Conservation (phyloP, 805 yeast genomes). For the Wickerhamiella occidentalis region DNA sequence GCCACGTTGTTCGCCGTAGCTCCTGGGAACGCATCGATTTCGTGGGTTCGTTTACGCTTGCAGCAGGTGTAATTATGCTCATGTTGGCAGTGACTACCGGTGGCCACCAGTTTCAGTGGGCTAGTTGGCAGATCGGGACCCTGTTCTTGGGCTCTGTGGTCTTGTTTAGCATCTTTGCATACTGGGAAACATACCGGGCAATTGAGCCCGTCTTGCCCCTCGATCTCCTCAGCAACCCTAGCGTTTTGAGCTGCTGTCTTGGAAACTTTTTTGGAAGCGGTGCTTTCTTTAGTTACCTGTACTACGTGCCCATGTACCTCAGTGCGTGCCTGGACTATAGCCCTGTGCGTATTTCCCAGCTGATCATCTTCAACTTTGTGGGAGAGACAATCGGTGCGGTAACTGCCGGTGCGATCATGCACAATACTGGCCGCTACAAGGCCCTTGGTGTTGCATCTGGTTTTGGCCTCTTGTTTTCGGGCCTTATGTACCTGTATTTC, state of each 20-base stretch:
- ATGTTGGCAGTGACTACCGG: conserved; percentile 58
- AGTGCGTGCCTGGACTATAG: conserved; percentile 48
- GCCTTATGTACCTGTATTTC: conserved; percentile 36
- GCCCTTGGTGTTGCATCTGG: too few species aligned
- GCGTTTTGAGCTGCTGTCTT: conserved; percentile 52
- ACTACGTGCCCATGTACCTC: conserved; percentile 63
- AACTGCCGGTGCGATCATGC: conserved; percentile 55
- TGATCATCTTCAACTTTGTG: too few species aligned
- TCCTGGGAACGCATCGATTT: conserved; percentile 53
- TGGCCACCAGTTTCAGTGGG: conserved; percentile 42
- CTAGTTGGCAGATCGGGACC: conserved; percentile 32
- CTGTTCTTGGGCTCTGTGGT: conserved; percentile 22
- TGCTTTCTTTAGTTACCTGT: conserved; percentile 50
- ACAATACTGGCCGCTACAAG: conserved; percentile 52
- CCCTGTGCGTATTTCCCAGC: conserved; percentile 67
- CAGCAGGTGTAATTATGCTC: conserved; percentile 41
- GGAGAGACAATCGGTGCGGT: conserved; percentile 57
- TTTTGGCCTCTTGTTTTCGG: conserved; percentile 31
- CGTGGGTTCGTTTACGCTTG: conserved; percentile 49
- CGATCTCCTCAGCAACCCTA: conserved; percentile 40
- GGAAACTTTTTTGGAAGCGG: conserved; percentile 61
- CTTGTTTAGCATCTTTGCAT: conserved; percentile 39
- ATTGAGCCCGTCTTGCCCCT: conserved; percentile 62
- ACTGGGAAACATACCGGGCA: conserved; percentile 41
- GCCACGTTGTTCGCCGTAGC: conserved; percentile 29